Conservation (phyloP, 352 stramenopile genomes). For the Peronosclerospora sorghi region DNA sequence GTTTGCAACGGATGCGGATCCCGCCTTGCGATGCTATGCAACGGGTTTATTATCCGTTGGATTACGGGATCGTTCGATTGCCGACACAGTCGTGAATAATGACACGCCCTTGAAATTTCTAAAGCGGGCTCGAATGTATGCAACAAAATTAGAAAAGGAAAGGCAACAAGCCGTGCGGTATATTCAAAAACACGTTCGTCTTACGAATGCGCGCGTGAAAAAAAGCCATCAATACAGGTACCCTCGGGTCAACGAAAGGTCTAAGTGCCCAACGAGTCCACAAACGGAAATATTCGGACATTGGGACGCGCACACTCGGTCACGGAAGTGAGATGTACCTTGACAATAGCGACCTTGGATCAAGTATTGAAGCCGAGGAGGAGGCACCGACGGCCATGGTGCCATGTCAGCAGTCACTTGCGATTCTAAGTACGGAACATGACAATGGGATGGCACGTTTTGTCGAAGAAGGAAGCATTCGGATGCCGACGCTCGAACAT, state of each 20-base stretch:
- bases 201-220: constrained; percentile 23
- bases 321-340: constrained; percentile 13
- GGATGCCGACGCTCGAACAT: constrained; percentile 23
- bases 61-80: constrained; percentile 66
- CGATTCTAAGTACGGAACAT: constrained; percentile 11
- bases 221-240: constrained; percentile 12
- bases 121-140: constrained; percentile 60
- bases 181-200: constrained; percentile 55
- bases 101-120: constrained; percentile 64
- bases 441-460: constrained; percentile 17
- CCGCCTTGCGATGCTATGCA: constrained; percentile 58
- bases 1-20: constrained; percentile 45
- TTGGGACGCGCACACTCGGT: constrained; percentile 4
- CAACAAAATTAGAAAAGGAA: constrained; percentile 66
- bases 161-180: constrained; percentile 59
- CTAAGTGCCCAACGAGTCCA: constrained; percentile 16
- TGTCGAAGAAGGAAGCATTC: constrained; percentile 16
- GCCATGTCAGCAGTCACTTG: constrained; percentile 11
- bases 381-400: constrained; percentile 8
- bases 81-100: constrained; percentile 75
- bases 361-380: constrained; percentile 14
- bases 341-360: constrained; percentile 9
- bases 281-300: constrained; percentile 43
- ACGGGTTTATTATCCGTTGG: constrained; percentile 66
- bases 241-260: constrained; percentile 8